A percentile compares a stretch with the other conserved stretches of the same genome.
Conservation (phyloP, 768 basidiomycete genomes). For the Podaxis sp. region DNA sequence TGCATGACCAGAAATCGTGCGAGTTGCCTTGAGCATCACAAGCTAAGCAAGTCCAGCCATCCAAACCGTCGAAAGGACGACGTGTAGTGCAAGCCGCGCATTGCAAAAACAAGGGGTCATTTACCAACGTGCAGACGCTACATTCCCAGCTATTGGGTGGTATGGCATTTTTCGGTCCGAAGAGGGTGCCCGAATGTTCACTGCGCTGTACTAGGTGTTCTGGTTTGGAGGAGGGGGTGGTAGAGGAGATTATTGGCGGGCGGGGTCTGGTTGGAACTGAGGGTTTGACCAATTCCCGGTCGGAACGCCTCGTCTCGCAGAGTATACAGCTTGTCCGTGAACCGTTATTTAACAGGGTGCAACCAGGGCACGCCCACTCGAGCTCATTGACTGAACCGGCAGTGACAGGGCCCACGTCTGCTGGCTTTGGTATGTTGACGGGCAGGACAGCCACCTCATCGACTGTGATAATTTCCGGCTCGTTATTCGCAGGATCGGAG, state of each 20-base stretch:
- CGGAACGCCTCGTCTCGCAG: not conserved
- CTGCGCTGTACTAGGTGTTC: not conserved
- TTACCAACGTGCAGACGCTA: slow-evolving; percentile 67
- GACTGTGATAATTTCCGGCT: not conserved
- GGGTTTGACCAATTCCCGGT: not conserved
- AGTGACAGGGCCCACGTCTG: too few species aligned
- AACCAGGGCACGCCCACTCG: not conserved
- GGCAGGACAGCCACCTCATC: not conserved
- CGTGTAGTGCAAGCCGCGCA: slow-evolving; percentile 60
- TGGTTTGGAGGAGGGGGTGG: not conserved
- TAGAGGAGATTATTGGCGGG: not conserved
- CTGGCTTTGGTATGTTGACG: too few species aligned
- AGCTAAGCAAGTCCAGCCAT: slow-evolving; percentile 1
- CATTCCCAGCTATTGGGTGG: not conserved
- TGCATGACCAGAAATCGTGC: slow-evolving; percentile 74
- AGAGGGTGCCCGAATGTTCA: not conserved
- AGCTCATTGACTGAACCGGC: not conserved
- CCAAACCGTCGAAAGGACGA: slow-evolving; percentile 28
- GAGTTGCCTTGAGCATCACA: slow-evolving; percentile 42
- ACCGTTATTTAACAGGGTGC: not conserved
- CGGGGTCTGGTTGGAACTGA: not conserved
- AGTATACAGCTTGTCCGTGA: not conserved
- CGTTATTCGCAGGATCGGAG: not conserved
- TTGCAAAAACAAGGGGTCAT: slow-evolving; percentile 43
- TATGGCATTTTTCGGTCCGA: not conserved